Base-by-base conservation (phyloP, 2,329 filamentous ascomycete genomes). In the Ustilaginoidea virens region DNA sequence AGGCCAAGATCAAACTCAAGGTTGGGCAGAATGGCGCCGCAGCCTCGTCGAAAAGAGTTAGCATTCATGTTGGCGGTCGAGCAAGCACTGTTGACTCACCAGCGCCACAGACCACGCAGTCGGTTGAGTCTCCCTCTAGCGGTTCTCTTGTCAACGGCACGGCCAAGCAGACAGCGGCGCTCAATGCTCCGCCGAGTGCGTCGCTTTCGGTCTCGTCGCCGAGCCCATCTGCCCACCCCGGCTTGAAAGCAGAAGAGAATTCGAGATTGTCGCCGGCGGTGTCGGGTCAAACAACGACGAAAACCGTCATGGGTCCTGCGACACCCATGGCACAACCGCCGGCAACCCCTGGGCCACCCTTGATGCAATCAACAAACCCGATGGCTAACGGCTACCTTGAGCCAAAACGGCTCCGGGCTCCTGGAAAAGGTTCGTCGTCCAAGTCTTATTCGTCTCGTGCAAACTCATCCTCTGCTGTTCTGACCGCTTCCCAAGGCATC, bases 1-100 rank as follows among this genome's bases (percentile, higher is more conserved):
- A 76, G 42, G 71, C 79, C 20, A 83, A 82, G 46, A 79, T 92
- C 43, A 92, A 85, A 52, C 62, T 93, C 32, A 86, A 80, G 49
- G 66, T 83, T 45, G 61, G 66, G 5, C 53, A 58, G 24, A 50
- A 51, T 17, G 61, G 68, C 17, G 54, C 58, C 7, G 51, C 65
- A 1, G 41, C 43, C 24, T 51, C 56, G 34, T 50, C 61, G 7
- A 74, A 74, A 49, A 79, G 72, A 48, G 74, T 87, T 32, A 86
- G 75, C 13, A 69, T 83, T 27, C 76, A 75, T 37, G 67, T 83
- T 30, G 74, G 71, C 40, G 67, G 63, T 22, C 68, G 67, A 41
- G 62, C 61, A 29, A 69, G 56, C 40, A 61, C 59, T 33, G 60
- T 57, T 14, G 64, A 60, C 23, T 71, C 69, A 16, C 67, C 67